phyloP scores from a whole-genome alignment of 208 protist genomes.

The Acanthamoeba triangularis region DNA sequence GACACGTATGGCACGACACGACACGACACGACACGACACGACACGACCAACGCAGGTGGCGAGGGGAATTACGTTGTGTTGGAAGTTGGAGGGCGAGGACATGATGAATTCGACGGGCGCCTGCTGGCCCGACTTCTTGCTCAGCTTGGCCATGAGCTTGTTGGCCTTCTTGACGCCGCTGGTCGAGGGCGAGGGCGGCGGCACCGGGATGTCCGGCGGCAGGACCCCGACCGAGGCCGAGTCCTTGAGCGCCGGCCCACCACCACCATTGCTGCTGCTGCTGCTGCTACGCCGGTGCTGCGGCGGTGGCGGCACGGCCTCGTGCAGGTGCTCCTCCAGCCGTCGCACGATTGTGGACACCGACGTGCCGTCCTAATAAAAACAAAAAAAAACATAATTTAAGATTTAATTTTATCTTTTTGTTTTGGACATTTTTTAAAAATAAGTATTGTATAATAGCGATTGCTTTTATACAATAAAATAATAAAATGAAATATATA shows the following conservation, averaged over 20 bases:
- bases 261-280: no score
- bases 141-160: slow-evolving; percentile 22
- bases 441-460: no score
- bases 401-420: background rate
- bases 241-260: background rate
- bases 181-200: background rate
- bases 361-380: slow-evolving; percentile 4
- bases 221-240: background rate
- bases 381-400: background rate
- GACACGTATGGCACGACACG: no score
- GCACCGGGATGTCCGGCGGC: background rate
- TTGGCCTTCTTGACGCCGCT: background rate
- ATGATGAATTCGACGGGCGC: background rate
- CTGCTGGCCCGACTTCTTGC: slow-evolving; percentile 12
- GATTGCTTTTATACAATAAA: no score
- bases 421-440: background rate
- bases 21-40: no score
- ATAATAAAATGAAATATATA: no score
- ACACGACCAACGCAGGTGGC: no score
- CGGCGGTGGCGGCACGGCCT: background rate
- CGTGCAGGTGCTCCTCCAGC: background rate
- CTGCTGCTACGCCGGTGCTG: no score
- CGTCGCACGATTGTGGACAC: slow-evolving; percentile 34
- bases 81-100: slow-evolving; percentile 39
- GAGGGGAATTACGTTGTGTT: slow-evolving; percentile 42